Percentiles rank a stretch among this genome's conserved stretches.
These are phyloP conservation scores for Acanthamoeba quina DNA, from an alignment of 208 protist species.

Conservation along the genomic window DNA sequence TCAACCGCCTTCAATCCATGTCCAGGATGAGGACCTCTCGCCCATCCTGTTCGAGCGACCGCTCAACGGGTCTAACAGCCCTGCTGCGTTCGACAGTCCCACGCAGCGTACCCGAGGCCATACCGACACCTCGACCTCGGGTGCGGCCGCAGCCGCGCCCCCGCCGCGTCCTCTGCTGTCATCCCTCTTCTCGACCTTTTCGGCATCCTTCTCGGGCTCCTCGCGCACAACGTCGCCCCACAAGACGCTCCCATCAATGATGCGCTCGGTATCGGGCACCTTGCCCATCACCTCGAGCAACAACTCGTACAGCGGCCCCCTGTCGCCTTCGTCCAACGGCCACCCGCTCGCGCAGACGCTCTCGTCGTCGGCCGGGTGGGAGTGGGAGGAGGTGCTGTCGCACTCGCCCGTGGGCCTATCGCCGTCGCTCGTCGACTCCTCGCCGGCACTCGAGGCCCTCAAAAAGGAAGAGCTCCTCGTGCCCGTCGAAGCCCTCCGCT, in stretches of 20 bases:
- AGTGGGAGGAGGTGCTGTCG: conserved; percentile 38
- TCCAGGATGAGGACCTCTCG: conserved; percentile 37
- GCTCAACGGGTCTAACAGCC: background rate
- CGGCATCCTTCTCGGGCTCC: conserved; percentile 14
- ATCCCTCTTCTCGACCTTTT: conserved; percentile 17
- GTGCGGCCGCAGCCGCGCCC: background rate
- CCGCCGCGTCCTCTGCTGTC: background rate
- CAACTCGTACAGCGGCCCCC: background rate
- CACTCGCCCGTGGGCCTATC: conserved; percentile 14
- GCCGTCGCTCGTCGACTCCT: conserved; percentile 16
- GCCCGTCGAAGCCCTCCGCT: background rate
- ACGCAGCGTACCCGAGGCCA: background rate
- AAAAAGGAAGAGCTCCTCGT: conserved; percentile 37
- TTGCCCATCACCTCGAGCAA: background rate
- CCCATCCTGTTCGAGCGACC: conserved; percentile 24
- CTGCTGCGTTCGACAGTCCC: background rate
- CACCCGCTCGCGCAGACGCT: background rate
- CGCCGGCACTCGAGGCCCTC: conserved; percentile 13
- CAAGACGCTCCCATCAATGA: conserved; percentile 22
- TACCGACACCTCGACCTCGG: too few relatives aligned
- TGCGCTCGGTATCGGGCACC: conserved; percentile 1
- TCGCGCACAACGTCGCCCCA: background rate
- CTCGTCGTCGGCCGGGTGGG: conserved; percentile 27
- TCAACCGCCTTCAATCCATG: background rate
- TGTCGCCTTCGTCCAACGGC: background rate